Base-by-base conservation (phyloP, 306 rosid species). In the Calophaca sinica region DNA sequence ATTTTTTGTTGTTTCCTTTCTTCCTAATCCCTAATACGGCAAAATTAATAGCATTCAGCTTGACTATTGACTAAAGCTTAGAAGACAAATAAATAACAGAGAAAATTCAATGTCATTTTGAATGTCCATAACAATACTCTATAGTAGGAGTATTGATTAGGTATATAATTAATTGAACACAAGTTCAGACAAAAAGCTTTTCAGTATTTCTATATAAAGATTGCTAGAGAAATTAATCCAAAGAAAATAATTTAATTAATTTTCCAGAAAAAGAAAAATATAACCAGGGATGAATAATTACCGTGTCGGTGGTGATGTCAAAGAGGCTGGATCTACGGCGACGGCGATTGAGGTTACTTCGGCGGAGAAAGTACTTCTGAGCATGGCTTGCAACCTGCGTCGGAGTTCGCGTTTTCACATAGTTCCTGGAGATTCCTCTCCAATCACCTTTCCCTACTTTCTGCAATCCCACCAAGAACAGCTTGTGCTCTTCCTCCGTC, bases 301-400 rank as follows among this genome's bases (percentile, higher is more conserved):
- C 99, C 80, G 96, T 74, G 70, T 96, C 99, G 1, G 99, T 89
- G 73, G 99, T 96, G 87, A 96, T 96, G 42, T 96, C 99, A 4
- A 96, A 96, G 55, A 96, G 98, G 80, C 99, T 96, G 68, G 99
- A 92, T 87, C 99, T 86, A 72, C 99, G 99, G 84, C 99, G 99
- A 20, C 99, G 96, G 91, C 99, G 98, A 65, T 92, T 96, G 74
- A 86, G 89, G 44, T 96, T 96, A 83, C 79, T 89, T 41, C 97
- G 92, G 46, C 99, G 93, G 74, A 96, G 98, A 79, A 86, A 96
- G 88, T 96, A 96, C 26, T 96, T 96, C 79, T 96, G 99, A 76
- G 99, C 99, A 74, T 96, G 99, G 49, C 99, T 96, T 0, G 99
- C 99, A 3, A 96, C 99, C 89, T 96, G 99, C 5, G 99, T 96